Conservation (phyloP, 306 rosid genomes). For the Inga leiocalycina region DNA sequence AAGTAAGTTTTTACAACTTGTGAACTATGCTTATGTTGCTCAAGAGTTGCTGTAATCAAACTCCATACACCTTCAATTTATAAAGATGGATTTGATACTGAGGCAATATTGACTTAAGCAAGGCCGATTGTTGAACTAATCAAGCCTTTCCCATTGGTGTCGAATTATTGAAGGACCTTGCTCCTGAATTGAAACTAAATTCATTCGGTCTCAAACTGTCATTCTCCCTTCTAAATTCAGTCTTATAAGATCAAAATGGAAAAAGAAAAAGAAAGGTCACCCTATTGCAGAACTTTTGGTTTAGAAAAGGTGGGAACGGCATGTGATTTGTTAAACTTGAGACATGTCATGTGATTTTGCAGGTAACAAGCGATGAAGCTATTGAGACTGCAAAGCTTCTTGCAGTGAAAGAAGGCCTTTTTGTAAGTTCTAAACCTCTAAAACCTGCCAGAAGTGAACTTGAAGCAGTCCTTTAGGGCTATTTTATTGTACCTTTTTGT, state of each 20-base stretch:
- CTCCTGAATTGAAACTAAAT: background rate
- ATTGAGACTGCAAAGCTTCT: slow-evolving; percentile 76
- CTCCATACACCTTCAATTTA: background rate
- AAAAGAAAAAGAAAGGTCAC: background rate
- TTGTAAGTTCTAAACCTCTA: slow-evolving; percentile 57
- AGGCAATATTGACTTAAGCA: background rate
- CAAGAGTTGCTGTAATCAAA: slow-evolving; percentile 17
- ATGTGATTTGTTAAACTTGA: slow-evolving; percentile 28
- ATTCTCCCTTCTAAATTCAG: background rate
- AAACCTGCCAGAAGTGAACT: slow-evolving; percentile 1
- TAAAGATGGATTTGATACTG: background rate
- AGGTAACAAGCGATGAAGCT: slow-evolving; percentile 75
- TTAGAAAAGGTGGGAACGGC: background rate
- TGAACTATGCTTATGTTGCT: slow-evolving; percentile 12
- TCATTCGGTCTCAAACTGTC: background rate
- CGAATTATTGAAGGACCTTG: background rate
- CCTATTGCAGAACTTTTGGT: background rate
- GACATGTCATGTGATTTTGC: slow-evolving; percentile 28
- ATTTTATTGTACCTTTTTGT: slow-evolving; percentile 5
- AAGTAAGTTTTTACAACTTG: slow-evolving; percentile 50
- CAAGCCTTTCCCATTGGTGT: slow-evolving; percentile 5
- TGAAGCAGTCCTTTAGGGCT: background rate
- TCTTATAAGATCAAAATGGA: background rate
- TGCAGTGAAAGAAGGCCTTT: slow-evolving; percentile 75
- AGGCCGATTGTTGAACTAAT: background rate